Evolutionary conservation across 208 protist genomes (phyloP).

Genomic region (Trypanosoma scelopori): DNA sequence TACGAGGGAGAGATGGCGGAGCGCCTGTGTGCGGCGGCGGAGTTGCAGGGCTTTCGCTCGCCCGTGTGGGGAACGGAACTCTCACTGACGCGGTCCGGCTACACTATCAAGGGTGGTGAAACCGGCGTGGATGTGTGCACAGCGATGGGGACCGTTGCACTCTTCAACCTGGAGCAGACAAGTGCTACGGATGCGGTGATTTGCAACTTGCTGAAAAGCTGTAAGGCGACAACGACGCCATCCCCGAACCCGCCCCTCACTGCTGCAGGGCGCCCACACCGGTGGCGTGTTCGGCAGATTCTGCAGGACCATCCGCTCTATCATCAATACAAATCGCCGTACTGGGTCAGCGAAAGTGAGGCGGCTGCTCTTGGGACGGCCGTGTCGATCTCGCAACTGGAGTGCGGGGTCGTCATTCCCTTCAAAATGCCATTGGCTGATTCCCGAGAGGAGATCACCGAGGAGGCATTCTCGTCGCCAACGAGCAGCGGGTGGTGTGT

Average conservation of each 20-base stretch:
- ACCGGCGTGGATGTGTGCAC: conserved; percentile 26
- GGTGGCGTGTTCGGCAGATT: background rate
- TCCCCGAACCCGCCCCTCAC: background rate
- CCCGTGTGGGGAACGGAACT: conserved; percentile 42
- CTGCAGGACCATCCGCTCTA: conserved; percentile 19
- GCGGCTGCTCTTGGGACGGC: conserved; percentile 24
- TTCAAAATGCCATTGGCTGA: background rate
- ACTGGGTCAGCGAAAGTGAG: conserved; percentile 42
- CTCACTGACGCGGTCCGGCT: conserved; percentile 22
- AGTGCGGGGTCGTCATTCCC: conserved; percentile 19
- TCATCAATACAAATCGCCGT: conserved; percentile 21
- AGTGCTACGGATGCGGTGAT: conserved; percentile 6
- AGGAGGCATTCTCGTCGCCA: background rate
- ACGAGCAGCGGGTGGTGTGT: background rate
- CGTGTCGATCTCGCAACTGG: conserved; percentile 31
- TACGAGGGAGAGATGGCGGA: conserved; percentile 36
- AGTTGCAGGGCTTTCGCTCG: conserved; percentile 32
- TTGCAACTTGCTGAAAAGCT: background rate
- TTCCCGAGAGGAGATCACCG: background rate
- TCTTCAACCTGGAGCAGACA: conserved; percentile 76
- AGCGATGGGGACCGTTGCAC: background rate
- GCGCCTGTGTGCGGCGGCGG: conserved; percentile 19
- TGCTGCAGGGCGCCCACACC: conserved; percentile 11
- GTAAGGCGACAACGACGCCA: background rate
- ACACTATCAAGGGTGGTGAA: conserved; percentile 25